phyloP scores from a whole-genome alignment of 1,284 basidiomycete genomes.

The Rhodotorula sp. region DNA sequence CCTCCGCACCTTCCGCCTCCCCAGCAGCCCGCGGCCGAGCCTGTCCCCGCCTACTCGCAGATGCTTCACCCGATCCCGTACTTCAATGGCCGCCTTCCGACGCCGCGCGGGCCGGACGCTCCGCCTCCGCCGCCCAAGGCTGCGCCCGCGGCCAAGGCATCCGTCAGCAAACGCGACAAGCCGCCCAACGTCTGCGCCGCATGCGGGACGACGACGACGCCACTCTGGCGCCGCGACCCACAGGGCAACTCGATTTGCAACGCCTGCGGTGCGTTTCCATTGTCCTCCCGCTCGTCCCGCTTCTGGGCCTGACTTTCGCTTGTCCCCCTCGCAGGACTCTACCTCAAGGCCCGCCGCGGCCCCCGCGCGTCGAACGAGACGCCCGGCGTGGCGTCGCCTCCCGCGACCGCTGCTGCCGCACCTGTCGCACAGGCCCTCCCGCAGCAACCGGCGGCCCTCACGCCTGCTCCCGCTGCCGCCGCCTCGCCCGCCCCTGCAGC shows the following conservation, averaged over 20 bases:
- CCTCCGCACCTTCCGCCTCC: neutral
- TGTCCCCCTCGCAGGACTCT: conserved; percentile 6
- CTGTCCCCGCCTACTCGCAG: neutral
- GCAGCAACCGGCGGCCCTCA: too few relatives aligned
- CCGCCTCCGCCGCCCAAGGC: neutral
- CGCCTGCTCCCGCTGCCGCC: neutral
- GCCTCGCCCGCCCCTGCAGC: neutral
- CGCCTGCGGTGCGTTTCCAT: conserved; percentile 69
- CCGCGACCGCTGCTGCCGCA: neutral
- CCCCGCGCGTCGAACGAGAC: neutral
- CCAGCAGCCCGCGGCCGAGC: too few relatives aligned
- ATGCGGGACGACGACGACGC: conserved; percentile 89
- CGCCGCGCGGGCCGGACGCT: neutral
- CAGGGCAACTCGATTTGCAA: conserved; percentile 85
- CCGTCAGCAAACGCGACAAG: conserved; percentile 13
- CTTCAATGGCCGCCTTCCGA: conserved; percentile 8
- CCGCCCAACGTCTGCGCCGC: conserved; percentile 68
- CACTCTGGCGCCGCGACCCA: conserved; percentile 88
- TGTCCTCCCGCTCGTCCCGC: neutral
- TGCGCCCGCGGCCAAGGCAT: neutral
- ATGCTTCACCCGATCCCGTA: conserved; percentile 3
- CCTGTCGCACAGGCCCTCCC: neutral
- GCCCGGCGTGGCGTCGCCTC: neutral
- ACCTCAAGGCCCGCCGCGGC: conserved; percentile 27
- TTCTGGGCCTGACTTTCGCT: neutral